Evolutionary conservation across 768 basidiomycete species (phyloP).

Genomic region (Pleurotus djamor): DNA sequence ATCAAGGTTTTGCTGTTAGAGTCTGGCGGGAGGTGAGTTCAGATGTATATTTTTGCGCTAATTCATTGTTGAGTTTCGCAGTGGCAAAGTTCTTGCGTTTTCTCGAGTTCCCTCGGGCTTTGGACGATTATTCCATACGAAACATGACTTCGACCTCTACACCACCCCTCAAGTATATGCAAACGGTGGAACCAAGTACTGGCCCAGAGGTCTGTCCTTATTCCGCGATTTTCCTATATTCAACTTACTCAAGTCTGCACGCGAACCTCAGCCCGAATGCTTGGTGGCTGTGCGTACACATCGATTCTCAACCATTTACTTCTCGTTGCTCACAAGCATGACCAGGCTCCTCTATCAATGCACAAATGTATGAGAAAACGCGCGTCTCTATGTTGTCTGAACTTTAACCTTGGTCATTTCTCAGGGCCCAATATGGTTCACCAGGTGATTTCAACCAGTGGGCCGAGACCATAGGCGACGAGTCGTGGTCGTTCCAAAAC

Average conservation of each 20-base stretch:
- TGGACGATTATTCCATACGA: slow-evolving; percentile 37
- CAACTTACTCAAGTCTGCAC: neutral
- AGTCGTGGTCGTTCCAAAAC: slow-evolving; percentile 58
- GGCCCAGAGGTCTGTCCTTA: slow-evolving; percentile 57
- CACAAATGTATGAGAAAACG: slow-evolving; percentile 34
- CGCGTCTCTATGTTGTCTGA: neutral
- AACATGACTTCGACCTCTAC: slow-evolving; percentile 50
- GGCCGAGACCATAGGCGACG: slow-evolving; percentile 49
- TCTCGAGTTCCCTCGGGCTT: slow-evolving; percentile 45
- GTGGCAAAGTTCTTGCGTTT: slow-evolving; percentile 38
- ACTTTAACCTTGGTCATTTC: neutral
- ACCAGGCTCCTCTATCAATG: slow-evolving; percentile 56
- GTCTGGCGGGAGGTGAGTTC: slow-evolving; percentile 54
- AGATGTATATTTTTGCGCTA: neutral
- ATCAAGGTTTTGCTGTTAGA: slow-evolving; percentile 57
- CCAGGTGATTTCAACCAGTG: slow-evolving; percentile 73
- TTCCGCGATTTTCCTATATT: neutral
- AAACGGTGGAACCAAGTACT: slow-evolving; percentile 44
- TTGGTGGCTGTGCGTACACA: slow-evolving; percentile 69
- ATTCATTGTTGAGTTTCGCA: slow-evolving; percentile 14
- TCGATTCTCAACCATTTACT: neutral
- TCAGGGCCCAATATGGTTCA: slow-evolving; percentile 60
- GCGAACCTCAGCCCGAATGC: slow-evolving; percentile 47
- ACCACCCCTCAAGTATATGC: slow-evolving; percentile 58
- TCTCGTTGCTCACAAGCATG: neutral